phyloP scores from a whole-genome alignment of 1,139 yeast species.

The Zygoascus meyerae region DNA sequence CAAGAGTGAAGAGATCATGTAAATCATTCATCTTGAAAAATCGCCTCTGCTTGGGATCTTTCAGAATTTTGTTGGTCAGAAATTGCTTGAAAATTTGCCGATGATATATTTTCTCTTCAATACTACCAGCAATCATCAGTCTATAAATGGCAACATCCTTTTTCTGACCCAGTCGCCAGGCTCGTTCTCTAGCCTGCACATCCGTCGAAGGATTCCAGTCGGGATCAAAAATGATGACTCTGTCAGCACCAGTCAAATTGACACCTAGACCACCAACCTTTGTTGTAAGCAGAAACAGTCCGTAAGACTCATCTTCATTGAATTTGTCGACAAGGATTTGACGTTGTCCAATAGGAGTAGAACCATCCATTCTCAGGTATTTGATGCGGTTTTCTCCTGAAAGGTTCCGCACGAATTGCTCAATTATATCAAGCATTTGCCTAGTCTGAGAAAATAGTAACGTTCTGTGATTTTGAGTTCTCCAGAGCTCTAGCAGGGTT shows the following conservation, averaged over 20 bases:
- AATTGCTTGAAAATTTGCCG: conserved; percentile 95
- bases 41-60: conserved; percentile 90
- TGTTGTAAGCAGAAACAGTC: conserved; percentile 78
- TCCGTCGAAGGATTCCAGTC: conserved; percentile 99
- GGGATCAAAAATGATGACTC: conserved; percentile 92
- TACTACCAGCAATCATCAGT: conserved; percentile 89
- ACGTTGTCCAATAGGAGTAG: conserved; percentile 71
- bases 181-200: conserved; percentile 92
- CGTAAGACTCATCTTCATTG: conserved; percentile 52
- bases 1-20: conserved; percentile 81
- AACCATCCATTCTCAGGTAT: conserved; percentile 89
- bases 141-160: conserved; percentile 90
- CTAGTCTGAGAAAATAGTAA: conserved; percentile 84
- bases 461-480: conserved; percentile 67
- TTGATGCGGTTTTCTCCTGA: conserved; percentile 34
- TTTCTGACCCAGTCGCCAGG: conserved; percentile 96
- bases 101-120: conserved; percentile 94
- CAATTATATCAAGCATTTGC: conserved; percentile 88
- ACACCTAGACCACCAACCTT: conserved; percentile 96
- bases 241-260: conserved; percentile 88
- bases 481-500: conserved; percentile 73
- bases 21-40: conserved; percentile 89
- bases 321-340: conserved; percentile 77
- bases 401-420: conserved; percentile 48
- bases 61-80: conserved; percentile 83